Conservation (phyloP, 331 rosid species). For the Erythrophleum ivorense region DNA sequence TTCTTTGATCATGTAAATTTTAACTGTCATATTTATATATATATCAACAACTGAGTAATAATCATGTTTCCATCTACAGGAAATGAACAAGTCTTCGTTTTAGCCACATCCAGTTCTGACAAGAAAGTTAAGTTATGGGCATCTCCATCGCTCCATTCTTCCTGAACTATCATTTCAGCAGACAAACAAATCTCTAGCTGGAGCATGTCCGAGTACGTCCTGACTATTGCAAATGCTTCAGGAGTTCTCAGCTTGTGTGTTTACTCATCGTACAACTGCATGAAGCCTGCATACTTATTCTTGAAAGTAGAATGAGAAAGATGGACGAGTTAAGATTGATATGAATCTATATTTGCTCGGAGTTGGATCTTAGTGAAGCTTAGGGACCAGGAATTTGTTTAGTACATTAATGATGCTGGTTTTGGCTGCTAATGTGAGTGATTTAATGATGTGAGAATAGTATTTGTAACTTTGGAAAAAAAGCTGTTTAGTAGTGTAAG, state of each 20-base stretch:
- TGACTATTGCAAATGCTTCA: constrained; percentile 36
- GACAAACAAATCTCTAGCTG: constrained; percentile 3
- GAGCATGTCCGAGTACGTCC: constrained; percentile 26
- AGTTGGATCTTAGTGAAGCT: constrained; percentile 40
- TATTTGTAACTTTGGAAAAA: constrained; percentile 25
- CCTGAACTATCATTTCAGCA: constrained; percentile 39
- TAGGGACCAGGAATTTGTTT: constrained; percentile 34
- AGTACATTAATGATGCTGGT: constrained; percentile 33
- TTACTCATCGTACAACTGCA: constrained; percentile 19
- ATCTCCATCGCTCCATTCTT: constrained; percentile 60
- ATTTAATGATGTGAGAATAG: constrained; percentile 33
- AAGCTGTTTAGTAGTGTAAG: background rate
- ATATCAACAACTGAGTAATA: background rate
- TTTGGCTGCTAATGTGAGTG: constrained; percentile 37
- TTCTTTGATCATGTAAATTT: background rate
- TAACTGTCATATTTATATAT: too few relatives aligned
- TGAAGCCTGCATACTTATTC: constrained; percentile 30
- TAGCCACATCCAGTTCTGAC: constrained; percentile 87
- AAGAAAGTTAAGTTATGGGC: constrained; percentile 98
- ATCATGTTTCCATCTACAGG: constrained; percentile 51
- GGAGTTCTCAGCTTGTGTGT: constrained; percentile 34
- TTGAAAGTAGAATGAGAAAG: constrained; percentile 37
- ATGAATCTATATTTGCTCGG: constrained; percentile 3
- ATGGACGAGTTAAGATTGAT: constrained; percentile 30
- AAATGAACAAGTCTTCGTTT: constrained; percentile 55